phyloP scores from a whole-genome alignment of 2,329 filamentous ascomycete genomes.

The Penicillium glabrum region DNA sequence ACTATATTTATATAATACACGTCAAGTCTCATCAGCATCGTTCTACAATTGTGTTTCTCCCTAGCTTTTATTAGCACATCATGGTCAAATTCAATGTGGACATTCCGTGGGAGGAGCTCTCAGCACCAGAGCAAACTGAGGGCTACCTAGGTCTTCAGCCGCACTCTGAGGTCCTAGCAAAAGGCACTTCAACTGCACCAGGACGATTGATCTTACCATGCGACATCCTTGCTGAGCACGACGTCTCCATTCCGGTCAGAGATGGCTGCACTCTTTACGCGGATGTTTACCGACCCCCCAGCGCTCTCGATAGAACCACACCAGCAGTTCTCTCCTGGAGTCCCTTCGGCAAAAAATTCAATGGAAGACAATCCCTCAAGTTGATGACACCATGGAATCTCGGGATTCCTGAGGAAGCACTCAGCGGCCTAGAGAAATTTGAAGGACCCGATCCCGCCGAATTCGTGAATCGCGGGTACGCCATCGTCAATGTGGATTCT shows the following conservation, averaged over 20 bases:
- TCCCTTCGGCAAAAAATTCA: slow-evolving; percentile 49
- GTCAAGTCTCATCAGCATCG: not conserved
- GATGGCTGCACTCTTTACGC: slow-evolving; percentile 46
- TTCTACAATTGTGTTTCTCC: not conserved
- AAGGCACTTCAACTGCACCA: slow-evolving; percentile 37
- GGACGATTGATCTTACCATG: slow-evolving; percentile 27
- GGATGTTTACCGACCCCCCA: slow-evolving; percentile 47
- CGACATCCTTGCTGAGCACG: slow-evolving; percentile 47
- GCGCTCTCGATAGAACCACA: slow-evolving; percentile 27
- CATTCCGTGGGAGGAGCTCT: slow-evolving; percentile 5
- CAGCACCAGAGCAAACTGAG: not conserved
- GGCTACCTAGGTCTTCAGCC: not conserved
- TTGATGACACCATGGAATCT: slow-evolving; percentile 41
- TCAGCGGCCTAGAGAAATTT: slow-evolving; percentile 42
- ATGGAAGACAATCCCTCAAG: slow-evolving; percentile 36
- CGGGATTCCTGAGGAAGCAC: slow-evolving; percentile 31
- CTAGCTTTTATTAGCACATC: not conserved
- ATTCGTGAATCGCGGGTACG: slow-evolving; percentile 34
- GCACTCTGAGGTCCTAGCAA: slow-evolving; percentile 35
- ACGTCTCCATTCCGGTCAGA: slow-evolving; percentile 45
- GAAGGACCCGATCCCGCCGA: slow-evolving; percentile 44
- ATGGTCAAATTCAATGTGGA: slow-evolving; percentile 10
- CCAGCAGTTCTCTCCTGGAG: slow-evolving; percentile 49
- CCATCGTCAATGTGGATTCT: slow-evolving; percentile 37
- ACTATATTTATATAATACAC: not conserved